A percentile compares a stretch with the other conserved stretches of the same genome.
Evolutionary conservation across 441 rosid genomes (phyloP).

Genomic region (Geranium incanum): DNA sequence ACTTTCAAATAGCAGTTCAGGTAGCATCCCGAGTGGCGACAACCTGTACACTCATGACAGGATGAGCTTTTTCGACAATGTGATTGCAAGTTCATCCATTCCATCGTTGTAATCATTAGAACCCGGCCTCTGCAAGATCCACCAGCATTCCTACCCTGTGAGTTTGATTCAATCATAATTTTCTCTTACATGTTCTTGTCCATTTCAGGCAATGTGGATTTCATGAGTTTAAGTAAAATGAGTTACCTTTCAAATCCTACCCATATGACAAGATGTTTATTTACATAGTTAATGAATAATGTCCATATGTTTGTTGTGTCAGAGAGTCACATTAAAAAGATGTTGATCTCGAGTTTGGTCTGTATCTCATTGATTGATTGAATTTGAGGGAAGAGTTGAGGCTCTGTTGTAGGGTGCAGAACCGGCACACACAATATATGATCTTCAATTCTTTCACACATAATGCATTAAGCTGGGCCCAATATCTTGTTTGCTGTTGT

Average conservation of each 20-base stretch:
- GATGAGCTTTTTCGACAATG: conserved; percentile 29
- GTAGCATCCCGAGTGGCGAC: conserved; percentile 41
- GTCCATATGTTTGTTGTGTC: no score
- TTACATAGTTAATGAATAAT: not conserved
- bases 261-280: no score
- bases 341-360: no score
- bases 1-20: conserved; percentile 49
- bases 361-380: no score
- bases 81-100: conserved; percentile 28
- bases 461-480: conserved; percentile 3
- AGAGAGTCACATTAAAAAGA: no score
- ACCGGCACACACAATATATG: not conserved
- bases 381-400: not conserved
- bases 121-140: not conserved
- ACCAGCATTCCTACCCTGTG: not conserved
- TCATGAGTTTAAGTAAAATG: not conserved
- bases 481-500: not conserved
- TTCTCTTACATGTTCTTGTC: not conserved
- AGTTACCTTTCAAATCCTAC: not conserved
- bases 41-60: conserved; percentile 27
- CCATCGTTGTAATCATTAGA: conserved; percentile 21
- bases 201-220: not conserved
- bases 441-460: conserved; percentile 9
- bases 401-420: not conserved
- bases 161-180: not conserved